Conservation (phyloP, 2,329 filamentous ascomycete genomes). For the Fusarium nygamai region DNA sequence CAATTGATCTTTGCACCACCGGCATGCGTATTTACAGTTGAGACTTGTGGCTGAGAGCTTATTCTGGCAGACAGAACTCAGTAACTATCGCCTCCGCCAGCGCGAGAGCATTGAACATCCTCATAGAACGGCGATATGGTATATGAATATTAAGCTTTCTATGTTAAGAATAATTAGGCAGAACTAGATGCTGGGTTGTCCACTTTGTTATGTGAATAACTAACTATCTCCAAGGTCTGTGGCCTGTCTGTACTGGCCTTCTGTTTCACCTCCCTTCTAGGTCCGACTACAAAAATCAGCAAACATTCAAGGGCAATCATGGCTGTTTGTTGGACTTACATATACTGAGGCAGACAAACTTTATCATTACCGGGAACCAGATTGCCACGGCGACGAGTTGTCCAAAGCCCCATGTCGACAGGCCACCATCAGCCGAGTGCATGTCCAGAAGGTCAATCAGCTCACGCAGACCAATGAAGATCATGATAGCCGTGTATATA, state of each 20-base stretch:
- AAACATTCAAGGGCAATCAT: accelerated
- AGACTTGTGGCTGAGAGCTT: too few species aligned
- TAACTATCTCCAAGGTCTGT: not conserved
- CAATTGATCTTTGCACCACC: too few species aligned
- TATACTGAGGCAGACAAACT: not conserved
- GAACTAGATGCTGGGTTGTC: not conserved
- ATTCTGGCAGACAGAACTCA: too few species aligned
- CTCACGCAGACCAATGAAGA: not conserved
- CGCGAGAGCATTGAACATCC: too few species aligned
- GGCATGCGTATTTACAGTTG: too few species aligned
- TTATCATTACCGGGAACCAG: not conserved
- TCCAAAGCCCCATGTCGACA: not conserved
- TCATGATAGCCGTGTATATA: not conserved
- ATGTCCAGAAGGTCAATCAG: not conserved
- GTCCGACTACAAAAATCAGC: not conserved
- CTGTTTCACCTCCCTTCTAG: not conserved
- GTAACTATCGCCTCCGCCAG: too few species aligned
- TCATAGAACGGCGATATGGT: too few species aligned
- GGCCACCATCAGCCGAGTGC: not conserved
- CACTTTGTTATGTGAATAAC: not conserved
- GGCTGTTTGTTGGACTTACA: accelerated
- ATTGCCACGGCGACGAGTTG: conserved; percentile 11
- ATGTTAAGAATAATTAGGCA: not conserved
- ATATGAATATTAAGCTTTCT: accelerated
- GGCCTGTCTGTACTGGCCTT: not conserved